phyloP scores from a whole-genome alignment of 2,329 filamentous ascomycete genomes.

The Apiospora malaysiana region DNA sequence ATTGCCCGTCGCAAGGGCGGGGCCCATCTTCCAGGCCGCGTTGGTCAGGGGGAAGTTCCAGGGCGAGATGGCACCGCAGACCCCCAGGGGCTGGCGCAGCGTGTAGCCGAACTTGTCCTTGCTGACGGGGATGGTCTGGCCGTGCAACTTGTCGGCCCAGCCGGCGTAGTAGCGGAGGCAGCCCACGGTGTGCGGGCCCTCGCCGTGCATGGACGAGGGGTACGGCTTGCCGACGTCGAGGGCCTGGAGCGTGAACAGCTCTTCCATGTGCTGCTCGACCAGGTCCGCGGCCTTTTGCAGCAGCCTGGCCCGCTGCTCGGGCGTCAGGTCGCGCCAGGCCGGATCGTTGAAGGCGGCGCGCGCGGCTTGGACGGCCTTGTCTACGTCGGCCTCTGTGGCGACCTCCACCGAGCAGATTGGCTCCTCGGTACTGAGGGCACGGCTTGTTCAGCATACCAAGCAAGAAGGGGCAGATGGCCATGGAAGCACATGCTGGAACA shows the following conservation, averaged over 20 bases:
- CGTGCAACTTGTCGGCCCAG: slow-evolving; percentile 90
- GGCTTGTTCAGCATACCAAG: too few species aligned
- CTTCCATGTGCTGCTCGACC: slow-evolving; percentile 76
- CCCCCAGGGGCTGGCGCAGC: slow-evolving; percentile 70
- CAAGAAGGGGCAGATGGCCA: too few species aligned
- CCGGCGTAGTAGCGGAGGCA: slow-evolving; percentile 87
- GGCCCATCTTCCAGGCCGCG: slow-evolving; percentile 82
- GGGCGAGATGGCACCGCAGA: slow-evolving; percentile 87
- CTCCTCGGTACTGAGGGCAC: slow-evolving; percentile 65
- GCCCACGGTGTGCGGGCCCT: slow-evolving; percentile 66
- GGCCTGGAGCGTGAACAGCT: slow-evolving; percentile 81
- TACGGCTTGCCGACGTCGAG: slow-evolving; percentile 89
- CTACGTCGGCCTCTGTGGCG: slow-evolving; percentile 85
- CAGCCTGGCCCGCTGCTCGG: slow-evolving; percentile 71
- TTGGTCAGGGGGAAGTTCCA: slow-evolving; percentile 89
- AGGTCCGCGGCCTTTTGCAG: slow-evolving; percentile 81
- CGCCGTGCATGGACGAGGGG: slow-evolving; percentile 76
- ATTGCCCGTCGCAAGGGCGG: slow-evolving; percentile 76
- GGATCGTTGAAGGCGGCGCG: slow-evolving; percentile 83
- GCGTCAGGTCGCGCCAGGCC: slow-evolving; percentile 71
- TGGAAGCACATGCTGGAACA: too few species aligned
- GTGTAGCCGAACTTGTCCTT: slow-evolving; percentile 86
- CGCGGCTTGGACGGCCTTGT: slow-evolving; percentile 81
- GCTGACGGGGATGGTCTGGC: slow-evolving; percentile 82
- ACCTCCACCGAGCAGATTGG: slow-evolving; percentile 83